Evolutionary conservation across 805 yeast genomes (phyloP).

Genomic region (Yarrowia keelungensis): DNA sequence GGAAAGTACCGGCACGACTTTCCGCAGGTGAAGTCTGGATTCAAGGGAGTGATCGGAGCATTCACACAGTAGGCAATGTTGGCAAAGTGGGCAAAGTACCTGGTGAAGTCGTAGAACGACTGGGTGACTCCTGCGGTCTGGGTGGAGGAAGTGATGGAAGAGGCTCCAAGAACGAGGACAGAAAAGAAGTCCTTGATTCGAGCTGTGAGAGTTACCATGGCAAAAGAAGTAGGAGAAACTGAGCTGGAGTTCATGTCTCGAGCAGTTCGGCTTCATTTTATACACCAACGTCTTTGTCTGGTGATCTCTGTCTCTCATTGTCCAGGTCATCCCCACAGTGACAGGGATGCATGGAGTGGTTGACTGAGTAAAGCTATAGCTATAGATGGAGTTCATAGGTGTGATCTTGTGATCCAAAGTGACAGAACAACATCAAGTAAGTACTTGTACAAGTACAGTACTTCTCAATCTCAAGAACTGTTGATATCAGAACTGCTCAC

Average conservation of each 20-base stretch:
- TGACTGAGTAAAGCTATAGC: no score
- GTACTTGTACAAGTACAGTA: no score
- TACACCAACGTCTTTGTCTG: no score
- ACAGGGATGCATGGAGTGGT: no score
- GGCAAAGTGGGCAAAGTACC: conserved; percentile 28
- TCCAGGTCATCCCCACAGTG: no score
- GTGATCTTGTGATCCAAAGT: no score
- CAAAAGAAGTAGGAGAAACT: background rate
- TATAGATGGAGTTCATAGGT: no score
- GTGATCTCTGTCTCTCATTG: no score
- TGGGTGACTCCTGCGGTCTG: background rate
- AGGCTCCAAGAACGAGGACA: conserved; percentile 1
- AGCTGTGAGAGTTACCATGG: background rate
- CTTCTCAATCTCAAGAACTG: no score
- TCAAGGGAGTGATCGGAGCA: conserved; percentile 4
- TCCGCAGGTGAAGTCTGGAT: conserved; percentile 11
- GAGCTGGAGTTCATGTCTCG: background rate
- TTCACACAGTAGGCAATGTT: conserved; percentile 24
- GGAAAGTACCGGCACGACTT: conserved; percentile 7
- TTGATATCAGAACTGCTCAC: no score
- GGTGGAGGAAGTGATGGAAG: background rate
- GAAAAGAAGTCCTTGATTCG: conserved; percentile 4
- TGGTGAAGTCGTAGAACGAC: conserved; percentile 7
- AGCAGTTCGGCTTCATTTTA: no score
- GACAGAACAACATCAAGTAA: no score